phyloP scores from a whole-genome alignment of 2,329 filamentous ascomycete genomes.

The Curvularia sp. region DNA sequence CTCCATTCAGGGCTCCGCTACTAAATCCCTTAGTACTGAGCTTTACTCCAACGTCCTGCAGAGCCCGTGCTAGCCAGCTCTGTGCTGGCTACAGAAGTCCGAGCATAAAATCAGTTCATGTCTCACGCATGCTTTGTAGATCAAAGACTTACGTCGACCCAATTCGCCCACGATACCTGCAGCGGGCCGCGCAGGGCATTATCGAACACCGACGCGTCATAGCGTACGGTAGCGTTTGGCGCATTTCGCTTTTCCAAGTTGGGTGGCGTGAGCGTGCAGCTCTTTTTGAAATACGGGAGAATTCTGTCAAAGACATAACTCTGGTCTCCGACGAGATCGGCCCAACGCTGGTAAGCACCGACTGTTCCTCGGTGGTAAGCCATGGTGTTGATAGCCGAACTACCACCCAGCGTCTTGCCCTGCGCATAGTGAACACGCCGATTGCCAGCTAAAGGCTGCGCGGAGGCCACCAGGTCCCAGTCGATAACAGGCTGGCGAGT shows the following conservation, averaged over 20 bases:
- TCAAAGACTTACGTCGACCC: conserved; percentile 23
- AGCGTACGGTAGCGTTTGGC: conserved; percentile 30
- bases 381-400: conserved; percentile 38
- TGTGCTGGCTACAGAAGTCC: conserved; percentile 19
- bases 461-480: conserved; percentile 38
- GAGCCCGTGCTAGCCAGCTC: conserved; percentile 32
- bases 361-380: conserved; percentile 35
- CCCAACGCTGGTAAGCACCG: conserved; percentile 41
- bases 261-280: conserved; percentile 40
- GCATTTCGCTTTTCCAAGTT: conserved; percentile 28
- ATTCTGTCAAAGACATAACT: conserved; percentile 40
- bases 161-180: conserved; percentile 39
- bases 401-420: conserved; percentile 44
- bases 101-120: background rate
- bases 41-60: conserved; percentile 32
- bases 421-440: conserved; percentile 44
- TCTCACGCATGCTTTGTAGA: background rate
- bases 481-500: conserved; percentile 34
- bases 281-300: conserved; percentile 40
- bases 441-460: conserved; percentile 26
- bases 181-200: conserved; percentile 28
- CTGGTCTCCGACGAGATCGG: conserved; percentile 40
- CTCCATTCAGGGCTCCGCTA: conserved; percentile 33
- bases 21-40: conserved; percentile 30
- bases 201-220: conserved; percentile 27